phyloP scores from a whole-genome alignment of 208 protist species.

The Spongospora subterranea region DNA sequence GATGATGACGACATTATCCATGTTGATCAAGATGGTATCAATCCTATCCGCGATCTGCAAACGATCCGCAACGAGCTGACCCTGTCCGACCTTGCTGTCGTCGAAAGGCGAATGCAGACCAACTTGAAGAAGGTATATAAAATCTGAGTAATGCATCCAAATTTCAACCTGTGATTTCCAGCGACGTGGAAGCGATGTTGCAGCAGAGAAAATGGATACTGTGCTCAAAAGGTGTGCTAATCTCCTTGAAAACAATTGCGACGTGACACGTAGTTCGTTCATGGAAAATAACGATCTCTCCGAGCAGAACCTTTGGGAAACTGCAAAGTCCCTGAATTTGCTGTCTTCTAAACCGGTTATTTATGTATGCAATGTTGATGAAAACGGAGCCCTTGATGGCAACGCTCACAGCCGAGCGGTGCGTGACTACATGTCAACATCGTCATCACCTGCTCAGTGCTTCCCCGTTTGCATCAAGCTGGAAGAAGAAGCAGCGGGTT shows the following conservation, averaged over 20 bases:
- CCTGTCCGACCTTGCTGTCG: conserved; percentile 56
- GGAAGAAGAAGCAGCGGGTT: background rate
- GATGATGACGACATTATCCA: conserved; percentile 63
- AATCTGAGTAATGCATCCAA: no score
- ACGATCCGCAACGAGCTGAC: conserved; percentile 67
- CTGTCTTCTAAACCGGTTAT: conserved; percentile 59
- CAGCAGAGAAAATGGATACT: no score
- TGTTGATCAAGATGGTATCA: conserved; percentile 66
- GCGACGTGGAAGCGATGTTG: no score
- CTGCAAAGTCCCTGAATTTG: background rate
- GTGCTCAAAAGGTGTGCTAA: no score
- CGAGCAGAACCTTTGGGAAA: background rate
- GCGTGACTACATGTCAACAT: background rate
- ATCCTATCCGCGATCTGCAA: conserved; percentile 68
- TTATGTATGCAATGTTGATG: conserved; percentile 59
- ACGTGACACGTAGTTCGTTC: no score
- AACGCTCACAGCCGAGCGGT: background rate
- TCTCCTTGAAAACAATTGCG: no score
- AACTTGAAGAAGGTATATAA: background rate
- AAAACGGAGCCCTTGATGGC: background rate
- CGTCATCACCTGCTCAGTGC: background rate
- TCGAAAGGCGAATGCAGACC: background rate
- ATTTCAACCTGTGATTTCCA: no score
- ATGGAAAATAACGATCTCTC: no score
- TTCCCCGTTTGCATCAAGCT: conserved; percentile 1